Conservation (phyloP, 1,284 basidiomycete genomes). For the Apiotrichum sp. region DNA sequence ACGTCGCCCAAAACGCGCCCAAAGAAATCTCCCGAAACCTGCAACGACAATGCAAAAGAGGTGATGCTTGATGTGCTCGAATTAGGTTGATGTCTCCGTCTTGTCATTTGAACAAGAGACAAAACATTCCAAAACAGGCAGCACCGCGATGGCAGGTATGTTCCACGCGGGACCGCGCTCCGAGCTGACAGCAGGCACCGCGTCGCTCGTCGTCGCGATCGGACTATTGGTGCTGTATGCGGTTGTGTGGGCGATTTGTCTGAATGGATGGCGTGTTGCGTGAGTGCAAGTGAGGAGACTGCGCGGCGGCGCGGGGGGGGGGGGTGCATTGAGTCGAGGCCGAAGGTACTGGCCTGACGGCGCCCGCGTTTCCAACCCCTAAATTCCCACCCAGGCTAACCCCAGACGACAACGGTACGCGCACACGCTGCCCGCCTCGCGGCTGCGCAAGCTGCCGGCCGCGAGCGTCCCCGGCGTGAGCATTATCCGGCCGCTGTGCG, state of each 20-base stretch:
- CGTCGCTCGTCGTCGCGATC: slow-evolving; percentile 6
- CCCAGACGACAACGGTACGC: slow-evolving; percentile 64
- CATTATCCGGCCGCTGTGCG: slow-evolving; percentile 83
- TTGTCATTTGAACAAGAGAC: no score
- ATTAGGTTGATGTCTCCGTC: no score
- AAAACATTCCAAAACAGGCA: no score
- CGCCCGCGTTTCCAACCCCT: no score
- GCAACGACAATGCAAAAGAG: no score
- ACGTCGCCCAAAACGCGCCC: no score
- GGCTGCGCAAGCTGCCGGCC: slow-evolving; percentile 54
- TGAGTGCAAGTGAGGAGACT: slow-evolving; percentile 49
- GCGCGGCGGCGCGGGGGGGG: not conserved
- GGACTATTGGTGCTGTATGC: slow-evolving; percentile 54
- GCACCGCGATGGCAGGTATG: not conserved
- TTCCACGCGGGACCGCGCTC: not conserved
- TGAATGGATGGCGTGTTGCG: slow-evolving; percentile 73
- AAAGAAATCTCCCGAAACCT: no score
- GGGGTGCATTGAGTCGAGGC: no score
- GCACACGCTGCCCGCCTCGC: slow-evolving; percentile 56
- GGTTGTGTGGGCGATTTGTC: slow-evolving; percentile 64
- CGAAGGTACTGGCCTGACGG: not conserved
- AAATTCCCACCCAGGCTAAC: not conserved
- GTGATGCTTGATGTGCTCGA: no score
- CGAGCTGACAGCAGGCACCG: slow-evolving; percentile 3
- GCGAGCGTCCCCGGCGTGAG: slow-evolving; percentile 74